Evolutionary conservation across 805 yeast species (phyloP).

Genomic region (Saccharomycopsis vini): DNA sequence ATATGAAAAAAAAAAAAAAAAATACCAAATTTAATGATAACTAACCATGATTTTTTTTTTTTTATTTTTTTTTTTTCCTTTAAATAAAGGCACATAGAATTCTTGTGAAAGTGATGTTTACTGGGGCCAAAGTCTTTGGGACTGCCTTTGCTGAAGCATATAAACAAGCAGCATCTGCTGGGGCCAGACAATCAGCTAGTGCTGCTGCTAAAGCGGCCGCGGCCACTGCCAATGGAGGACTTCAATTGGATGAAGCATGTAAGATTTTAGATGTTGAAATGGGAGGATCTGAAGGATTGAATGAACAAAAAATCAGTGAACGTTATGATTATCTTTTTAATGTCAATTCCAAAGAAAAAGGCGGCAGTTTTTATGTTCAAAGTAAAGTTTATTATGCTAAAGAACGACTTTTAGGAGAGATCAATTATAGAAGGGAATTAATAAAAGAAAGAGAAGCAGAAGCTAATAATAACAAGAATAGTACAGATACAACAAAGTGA

Average conservation of each 20-base stretch:
- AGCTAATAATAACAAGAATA: too few relatives aligned
- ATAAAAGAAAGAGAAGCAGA: constrained; percentile 24
- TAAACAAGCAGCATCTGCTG: constrained; percentile 89
- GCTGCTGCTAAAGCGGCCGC: constrained; percentile 33
- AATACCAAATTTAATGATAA: background rate
- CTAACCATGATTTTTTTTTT: too few relatives aligned
- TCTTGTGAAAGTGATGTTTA: constrained; percentile 76
- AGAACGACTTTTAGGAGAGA: constrained; percentile 78
- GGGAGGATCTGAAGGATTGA: constrained; percentile 38
- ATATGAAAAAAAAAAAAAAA: background rate
- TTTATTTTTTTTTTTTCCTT: too few relatives aligned
- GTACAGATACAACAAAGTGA: too few relatives aligned
- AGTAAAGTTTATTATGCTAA: constrained; percentile 90
- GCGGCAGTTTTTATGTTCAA: constrained; percentile 92
- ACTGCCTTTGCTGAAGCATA: constrained; percentile 95
- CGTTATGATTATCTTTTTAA: constrained; percentile 79
- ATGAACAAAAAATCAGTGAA: constrained; percentile 49
- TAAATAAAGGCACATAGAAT: constrained; percentile 82
- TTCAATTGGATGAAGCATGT: constrained; percentile 81
- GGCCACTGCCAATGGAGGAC: constrained; percentile 61
- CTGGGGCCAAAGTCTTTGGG: constrained; percentile 95
- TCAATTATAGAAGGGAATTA: constrained; percentile 46
- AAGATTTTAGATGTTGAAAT: constrained; percentile 78
- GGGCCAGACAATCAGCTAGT: constrained; percentile 63
- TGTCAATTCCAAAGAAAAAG: constrained; percentile 86